Base-by-base conservation (phyloP, 2,329 filamentous ascomycete species). In the Colletotrichum siamense region DNA sequence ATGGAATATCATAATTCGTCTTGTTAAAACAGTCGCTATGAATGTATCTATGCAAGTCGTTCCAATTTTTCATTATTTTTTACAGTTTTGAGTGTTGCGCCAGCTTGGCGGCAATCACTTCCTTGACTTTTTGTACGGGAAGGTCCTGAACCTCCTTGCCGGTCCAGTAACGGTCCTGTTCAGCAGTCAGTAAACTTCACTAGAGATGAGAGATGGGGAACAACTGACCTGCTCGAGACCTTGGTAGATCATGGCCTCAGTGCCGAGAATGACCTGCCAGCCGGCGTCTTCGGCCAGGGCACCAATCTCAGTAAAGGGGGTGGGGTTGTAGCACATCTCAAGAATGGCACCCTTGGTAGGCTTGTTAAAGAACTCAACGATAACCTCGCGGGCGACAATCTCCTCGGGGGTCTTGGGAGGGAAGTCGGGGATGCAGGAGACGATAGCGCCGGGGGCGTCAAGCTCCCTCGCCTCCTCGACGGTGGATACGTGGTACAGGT, bases 311-410 rank as follows among this genome's bases (percentile, higher is more conserved):
- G 95, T 96, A 83, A 91, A 93, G 0, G 94, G 93, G 4, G 88
- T 87, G 0, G 95, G 95, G 82, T 96, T 95, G 82, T 96, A 96
- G 87, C 94, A 96, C 94, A 96, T 96, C 84, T 96, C 94, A 76
- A 96, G 83, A 73, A 96, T 91, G 8, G 92, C 92, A 8, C 94
- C 94, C 84, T 94, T 93, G 77, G 89, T 85, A 34, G 87, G 81
- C 82, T 87, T 87, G 36, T 77, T 73, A 13, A 89, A 78, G 64
- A 89, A 89, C 5, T 86, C 83, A 80, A 91, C 88, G 1, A 89
- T 83, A 1, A 95, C 88, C 2, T 84, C 82, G 2, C 94, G 87
- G 6, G 93, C 91, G 57, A 87, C 85, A 32, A 88, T 86, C 86
- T 97, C 95, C 32, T 89, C 89, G 3, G 87, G 83, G 0, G 92